Evolutionary conservation across 164 flowering plant species (phyloP), one percentile per base, ranked within the genome.

Genomic region (Platanus orientalis): DNA sequence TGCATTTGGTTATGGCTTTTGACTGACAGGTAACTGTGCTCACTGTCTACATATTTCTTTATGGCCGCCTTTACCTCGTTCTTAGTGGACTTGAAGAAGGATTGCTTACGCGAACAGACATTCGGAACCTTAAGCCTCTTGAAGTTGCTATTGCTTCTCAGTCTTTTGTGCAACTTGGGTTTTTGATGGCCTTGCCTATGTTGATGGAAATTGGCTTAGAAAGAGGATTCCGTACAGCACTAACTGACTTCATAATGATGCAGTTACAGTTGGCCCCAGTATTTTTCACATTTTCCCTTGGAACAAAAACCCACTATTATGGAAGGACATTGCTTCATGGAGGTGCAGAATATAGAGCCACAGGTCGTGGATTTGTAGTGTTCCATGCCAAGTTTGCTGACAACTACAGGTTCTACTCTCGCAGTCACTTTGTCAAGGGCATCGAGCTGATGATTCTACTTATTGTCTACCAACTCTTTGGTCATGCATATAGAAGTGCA

Each of bases 91-190:
- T 94, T 58, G 99, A 94, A 73, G 75, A 79, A 73, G 87, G 78
- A 29, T 60, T 93, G 66, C 78, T 72, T 58, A 71, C 36, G 0
- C 76, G 81, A 60, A 69, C 75, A 23, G 81, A 79, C 57, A 76
- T 81, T 73, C 79, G 85, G 28, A 79, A 85, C 66, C 87, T 88
- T 65, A 80, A 80, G 61, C 72, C 97, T 54, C 89, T 95, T 66
- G 84, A 90, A 77, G 85, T 85, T n/a, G 99, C 96, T 66, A 88
- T 95, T 70, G 97, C 96, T 66, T 92, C 97, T 58, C 99, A 95
- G 63, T 95, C 97, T 13, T 78, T 89, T 76, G 97, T 94, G 68
- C 97, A 95, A 62, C 84, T 92, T 69, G 97, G 97, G 19, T 76
- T 84, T 67, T 69, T 95, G 65, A 92, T 92, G 99, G 85, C 97